Evolutionary conservation across 2,329 filamentous ascomycete genomes (phyloP).

Genomic region (Fusarium goolgardi): DNA sequence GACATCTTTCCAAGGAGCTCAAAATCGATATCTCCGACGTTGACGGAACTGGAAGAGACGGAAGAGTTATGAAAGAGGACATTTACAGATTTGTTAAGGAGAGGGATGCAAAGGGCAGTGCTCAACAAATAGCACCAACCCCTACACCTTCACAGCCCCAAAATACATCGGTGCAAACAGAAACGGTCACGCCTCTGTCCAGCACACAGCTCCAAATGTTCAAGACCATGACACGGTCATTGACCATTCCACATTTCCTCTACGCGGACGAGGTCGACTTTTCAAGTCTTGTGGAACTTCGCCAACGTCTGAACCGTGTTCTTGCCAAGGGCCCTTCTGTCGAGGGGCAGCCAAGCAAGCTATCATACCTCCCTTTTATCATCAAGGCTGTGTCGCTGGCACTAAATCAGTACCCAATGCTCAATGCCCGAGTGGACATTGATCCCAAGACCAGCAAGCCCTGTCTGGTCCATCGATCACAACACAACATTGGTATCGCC

Average conservation of each 20-base stretch:
- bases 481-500: conserved; percentile 95
- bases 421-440: conserved; percentile 86
- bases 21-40: conserved; percentile 82
- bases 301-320: conserved; percentile 78
- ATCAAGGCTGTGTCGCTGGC: conserved; percentile 94
- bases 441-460: conserved; percentile 71
- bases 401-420: conserved; percentile 81
- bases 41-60: conserved; percentile 87
- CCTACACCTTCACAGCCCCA: conserved; percentile 34
- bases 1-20: conserved; percentile 85
- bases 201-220: conserved; percentile 93
- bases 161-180: conserved; percentile 65
- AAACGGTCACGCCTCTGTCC: conserved; percentile 77
- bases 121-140: conserved; percentile 39
- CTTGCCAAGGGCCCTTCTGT: conserved; percentile 59
- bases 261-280: conserved; percentile 93
- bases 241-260: conserved; percentile 93
- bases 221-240: conserved; percentile 93
- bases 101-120: conserved; percentile 55
- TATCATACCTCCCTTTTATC: conserved; percentile 94
- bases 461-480: conserved; percentile 78
- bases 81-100: conserved; percentile 76
- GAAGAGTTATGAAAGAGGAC: conserved; percentile 92
- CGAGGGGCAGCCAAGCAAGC: conserved; percentile 66
- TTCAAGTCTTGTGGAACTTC: conserved; percentile 76